Conservation (phyloP, 345 rosid species). For the Citrus hindsii region DNA sequence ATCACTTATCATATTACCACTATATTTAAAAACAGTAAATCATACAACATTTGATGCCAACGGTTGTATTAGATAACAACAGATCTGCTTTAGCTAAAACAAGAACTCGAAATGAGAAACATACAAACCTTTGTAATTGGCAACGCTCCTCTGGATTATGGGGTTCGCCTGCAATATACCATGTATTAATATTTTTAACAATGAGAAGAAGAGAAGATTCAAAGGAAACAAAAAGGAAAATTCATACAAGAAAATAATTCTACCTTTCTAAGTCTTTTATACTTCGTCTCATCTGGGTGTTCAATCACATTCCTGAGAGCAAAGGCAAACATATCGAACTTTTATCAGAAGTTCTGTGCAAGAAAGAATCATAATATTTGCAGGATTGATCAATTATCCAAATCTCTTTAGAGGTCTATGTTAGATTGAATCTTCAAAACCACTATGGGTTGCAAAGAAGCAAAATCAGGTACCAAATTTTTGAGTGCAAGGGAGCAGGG, state of each 20-base stretch:
- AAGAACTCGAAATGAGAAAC: background rate
- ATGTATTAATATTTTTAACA: background rate
- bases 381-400: background rate
- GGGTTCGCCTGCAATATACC: conserved; percentile 70
- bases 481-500: background rate
- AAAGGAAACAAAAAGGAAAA: background rate
- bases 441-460: too few species aligned
- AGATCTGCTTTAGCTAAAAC: background rate
- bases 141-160: conserved; percentile 56
- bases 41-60: background rate
- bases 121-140: conserved; percentile 53
- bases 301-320: conserved; percentile 69
- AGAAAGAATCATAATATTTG: background rate
- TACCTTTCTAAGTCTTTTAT: conserved; percentile 82
- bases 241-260: background rate
- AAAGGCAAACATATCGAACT: conserved; percentile 4
- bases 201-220: background rate
- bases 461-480: background rate
- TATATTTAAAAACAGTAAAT: background rate
- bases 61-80: background rate
- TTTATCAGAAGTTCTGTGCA: background rate
- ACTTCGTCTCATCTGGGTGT: conserved; percentile 72
- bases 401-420: background rate
- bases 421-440: background rate
- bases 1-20: background rate